Conservation (phyloP, 192 early-diverging fungal species). For the Umbelopsis sp. region DNA sequence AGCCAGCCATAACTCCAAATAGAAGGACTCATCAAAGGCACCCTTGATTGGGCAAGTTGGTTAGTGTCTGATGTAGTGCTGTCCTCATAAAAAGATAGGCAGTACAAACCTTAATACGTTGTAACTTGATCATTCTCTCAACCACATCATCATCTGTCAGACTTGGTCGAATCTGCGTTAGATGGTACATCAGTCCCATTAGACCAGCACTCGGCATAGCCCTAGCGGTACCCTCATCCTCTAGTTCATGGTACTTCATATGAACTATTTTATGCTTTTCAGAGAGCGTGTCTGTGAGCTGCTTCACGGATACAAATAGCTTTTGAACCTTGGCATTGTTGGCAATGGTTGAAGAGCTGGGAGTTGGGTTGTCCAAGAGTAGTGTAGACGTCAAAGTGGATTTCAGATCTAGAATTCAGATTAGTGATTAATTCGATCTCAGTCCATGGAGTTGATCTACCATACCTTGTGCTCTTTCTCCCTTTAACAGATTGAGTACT, state of each 20-base stretch:
- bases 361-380: constrained; percentile 11
- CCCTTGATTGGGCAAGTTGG: constrained; percentile 24
- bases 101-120: constrained; percentile 35
- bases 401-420: constrained; percentile 22
- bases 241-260: constrained; percentile 45
- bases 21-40: constrained; percentile 46
- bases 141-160: constrained; percentile 38
- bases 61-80: not conserved
- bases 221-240: constrained; percentile 47
- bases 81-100: not conserved
- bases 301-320: constrained; percentile 29
- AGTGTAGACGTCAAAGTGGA: constrained; percentile 23
- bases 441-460: not conserved
- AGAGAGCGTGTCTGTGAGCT: constrained; percentile 31
- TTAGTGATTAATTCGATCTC: not conserved
- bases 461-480: constrained; percentile 2
- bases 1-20: constrained; percentile 45
- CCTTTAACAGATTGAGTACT: not conserved
- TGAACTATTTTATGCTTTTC: constrained; percentile 38
- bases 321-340: constrained; percentile 31
- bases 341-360: not conserved
- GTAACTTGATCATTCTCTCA: constrained; percentile 36
- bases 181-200: constrained; percentile 42
- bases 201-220: constrained; percentile 47
- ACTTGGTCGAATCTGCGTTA: constrained; percentile 40